These are phyloP conservation scores for Russula sp. DNA, from an alignment of 768 basidiomycete species.

Conservation along the genomic window DNA sequence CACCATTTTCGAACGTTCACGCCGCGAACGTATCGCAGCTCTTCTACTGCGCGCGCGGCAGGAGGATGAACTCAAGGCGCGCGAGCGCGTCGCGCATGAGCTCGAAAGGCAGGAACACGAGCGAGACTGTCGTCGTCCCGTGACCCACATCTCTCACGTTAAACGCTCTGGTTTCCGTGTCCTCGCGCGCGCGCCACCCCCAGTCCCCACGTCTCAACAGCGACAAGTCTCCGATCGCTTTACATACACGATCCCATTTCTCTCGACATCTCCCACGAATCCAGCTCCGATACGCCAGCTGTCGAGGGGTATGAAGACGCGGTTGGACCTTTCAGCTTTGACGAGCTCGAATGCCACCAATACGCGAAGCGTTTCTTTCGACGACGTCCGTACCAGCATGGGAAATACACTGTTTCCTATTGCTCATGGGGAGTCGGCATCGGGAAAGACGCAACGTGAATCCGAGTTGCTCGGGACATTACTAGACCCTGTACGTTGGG, in stretches of 20 bases:
- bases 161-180: conserved; percentile 14
- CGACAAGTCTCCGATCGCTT: conserved; percentile 19
- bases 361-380: conserved; percentile 26
- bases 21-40: conserved; percentile 20
- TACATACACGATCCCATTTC: conserved; percentile 26
- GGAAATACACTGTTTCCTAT: conserved; percentile 25
- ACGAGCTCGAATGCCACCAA: conserved; percentile 15
- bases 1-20: conserved; percentile 23
- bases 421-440: conserved; percentile 5
- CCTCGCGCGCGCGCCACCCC: conserved; percentile 9
- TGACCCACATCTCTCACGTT: background rate
- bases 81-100: conserved; percentile 18
- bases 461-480: conserved; percentile 19
- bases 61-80: conserved; percentile 22
- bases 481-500: conserved; percentile 20
- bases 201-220: conserved; percentile 2
- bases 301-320: conserved; percentile 15
- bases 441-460: conserved; percentile 23
- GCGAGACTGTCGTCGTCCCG: conserved; percentile 7
- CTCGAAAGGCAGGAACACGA: conserved; percentile 21
- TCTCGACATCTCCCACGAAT: conserved; percentile 9
- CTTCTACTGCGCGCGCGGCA: conserved; percentile 16
- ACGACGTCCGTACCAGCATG: conserved; percentile 28
- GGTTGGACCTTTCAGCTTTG: conserved; percentile 4
- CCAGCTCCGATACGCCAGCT: conserved; percentile 7